A percentile compares a stretch with the other conserved stretches of the same genome.
Conservation (phyloP, 495 filamentous ascomycete species). For the Aspergillus campestris region DNA sequence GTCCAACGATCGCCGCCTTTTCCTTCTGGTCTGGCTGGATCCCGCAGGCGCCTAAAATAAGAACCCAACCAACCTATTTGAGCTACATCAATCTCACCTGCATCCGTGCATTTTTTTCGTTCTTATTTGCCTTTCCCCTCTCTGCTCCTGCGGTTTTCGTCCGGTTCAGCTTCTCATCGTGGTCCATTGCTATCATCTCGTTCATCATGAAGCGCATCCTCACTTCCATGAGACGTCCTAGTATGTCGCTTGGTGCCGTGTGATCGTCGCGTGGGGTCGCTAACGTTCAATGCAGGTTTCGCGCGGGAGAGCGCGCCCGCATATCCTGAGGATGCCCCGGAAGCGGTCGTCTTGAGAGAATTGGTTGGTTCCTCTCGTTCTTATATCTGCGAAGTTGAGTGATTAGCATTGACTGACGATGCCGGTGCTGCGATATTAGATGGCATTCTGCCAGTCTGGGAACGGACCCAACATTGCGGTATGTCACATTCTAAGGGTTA, state of each 20-base stretch:
- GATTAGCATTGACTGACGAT: constrained; percentile 4
- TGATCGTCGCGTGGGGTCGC: neutral
- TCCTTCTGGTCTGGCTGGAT: too few relatives aligned
- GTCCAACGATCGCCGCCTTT: too few relatives aligned
- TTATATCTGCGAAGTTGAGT: constrained; percentile 15
- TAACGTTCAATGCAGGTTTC: constrained; percentile 11
- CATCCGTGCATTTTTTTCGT: neutral
- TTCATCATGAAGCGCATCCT: constrained; percentile 36
- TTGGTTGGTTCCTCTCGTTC: constrained; percentile 30
- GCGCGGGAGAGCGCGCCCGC: constrained; percentile 10
- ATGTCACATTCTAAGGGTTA: constrained; percentile 14
- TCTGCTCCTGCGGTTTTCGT: neutral
- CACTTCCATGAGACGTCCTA: constrained; percentile 25
- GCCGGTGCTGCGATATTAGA: constrained; percentile 23
- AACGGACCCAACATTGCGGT: constrained; percentile 54
- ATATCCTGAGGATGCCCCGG: constrained; percentile 37
- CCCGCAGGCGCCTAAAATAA: too few relatives aligned
- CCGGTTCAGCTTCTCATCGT: neutral
- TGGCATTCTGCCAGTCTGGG: constrained; percentile 72
- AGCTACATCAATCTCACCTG: too few relatives aligned
- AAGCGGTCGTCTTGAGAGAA: constrained; percentile 38
- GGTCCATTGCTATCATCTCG: neutral
- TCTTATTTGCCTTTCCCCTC: neutral
- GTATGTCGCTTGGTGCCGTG: constrained; percentile 10
- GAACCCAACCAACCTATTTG: too few relatives aligned